These are phyloP conservation scores for Hanseniaspora singularis DNA, from an alignment of 805 yeast genomes.

Conservation along the genomic window DNA sequence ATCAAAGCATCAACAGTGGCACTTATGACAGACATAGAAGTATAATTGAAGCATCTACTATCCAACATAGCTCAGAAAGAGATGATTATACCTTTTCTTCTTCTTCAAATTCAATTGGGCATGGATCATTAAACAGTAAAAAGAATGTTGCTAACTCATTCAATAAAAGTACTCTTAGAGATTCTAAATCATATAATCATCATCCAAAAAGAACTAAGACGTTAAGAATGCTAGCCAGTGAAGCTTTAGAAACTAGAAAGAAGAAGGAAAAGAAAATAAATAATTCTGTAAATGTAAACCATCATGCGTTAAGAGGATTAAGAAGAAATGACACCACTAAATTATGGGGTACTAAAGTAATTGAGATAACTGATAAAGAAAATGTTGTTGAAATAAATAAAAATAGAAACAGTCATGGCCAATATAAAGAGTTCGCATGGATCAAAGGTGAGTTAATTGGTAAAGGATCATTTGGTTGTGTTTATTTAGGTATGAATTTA, in stretches of 20 bases:
- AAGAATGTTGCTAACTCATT: no score
- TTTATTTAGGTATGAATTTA: conserved; percentile 78
- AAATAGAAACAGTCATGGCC: conserved; percentile 52
- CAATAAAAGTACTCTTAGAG: no score
- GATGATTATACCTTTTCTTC: conserved; percentile 15
- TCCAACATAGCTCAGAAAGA: conserved; percentile 13
- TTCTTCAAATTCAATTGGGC: neutral
- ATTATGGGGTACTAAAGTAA: conserved; percentile 92
- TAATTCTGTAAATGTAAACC: conserved; percentile 18
- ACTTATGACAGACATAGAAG: conserved; percentile 1
- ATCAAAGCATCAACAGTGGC: neutral
- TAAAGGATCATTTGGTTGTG: conserved; percentile 92
- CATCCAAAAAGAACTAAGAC: conserved; percentile 68
- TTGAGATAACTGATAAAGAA: conserved; percentile 73
- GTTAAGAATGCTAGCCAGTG: conserved; percentile 84
- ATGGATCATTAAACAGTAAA: conserved; percentile 4
- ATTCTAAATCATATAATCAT: conserved; percentile 8
- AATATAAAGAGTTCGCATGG: conserved; percentile 86
- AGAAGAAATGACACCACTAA: conserved; percentile 69
- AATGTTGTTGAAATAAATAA: conserved; percentile 54
- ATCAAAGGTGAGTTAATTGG: conserved; percentile 95
- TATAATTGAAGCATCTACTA: conserved; percentile 14
- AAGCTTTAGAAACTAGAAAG: conserved; percentile 59
- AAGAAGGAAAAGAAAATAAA: conserved; percentile 19
- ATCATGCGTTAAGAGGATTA: conserved; percentile 28